Base-by-base conservation (phyloP, 192 early-diverging fungal species). In the Coemansia sp. region DNA sequence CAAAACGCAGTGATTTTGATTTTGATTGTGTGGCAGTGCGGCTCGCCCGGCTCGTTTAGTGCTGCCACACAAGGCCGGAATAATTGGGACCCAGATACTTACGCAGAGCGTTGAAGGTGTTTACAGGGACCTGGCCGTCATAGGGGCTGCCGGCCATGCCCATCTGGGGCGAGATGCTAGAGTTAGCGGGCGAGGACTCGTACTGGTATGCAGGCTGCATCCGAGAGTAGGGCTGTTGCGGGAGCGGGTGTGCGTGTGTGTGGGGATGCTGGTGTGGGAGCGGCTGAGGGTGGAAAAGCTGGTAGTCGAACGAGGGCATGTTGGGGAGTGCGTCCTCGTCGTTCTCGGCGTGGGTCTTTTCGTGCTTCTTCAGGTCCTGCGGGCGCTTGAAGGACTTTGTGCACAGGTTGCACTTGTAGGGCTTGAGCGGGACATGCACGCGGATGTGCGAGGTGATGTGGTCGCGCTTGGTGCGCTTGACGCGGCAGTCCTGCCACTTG, bases 361-460 rank as follows among this genome's bases (percentile, higher is more conserved):
- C 89, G 69, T 96, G 94, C 65, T 96, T 96, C 67, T 89, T 92
- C 62, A 96, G 67, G 64, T 96, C 94, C 79, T 96, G 94, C 10
- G 90, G 90, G n/a, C 92, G 81, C 75, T 96, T 96, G 73, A 94
- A 96, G 6, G 85, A 62, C 60, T 93, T 91, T 25, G 73, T 60
- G 70, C 92, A 94, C 36, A 89, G 88, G 40, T 59, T 50, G 73
- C 95, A 98, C 24, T 72, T 69, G 72, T 92, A 83, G 7, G 95
- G 95, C 73, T 95, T 95, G 17, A 92, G 81, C 7, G 90, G 84
- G 5, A 98, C 84, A 64, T 98, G 95, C 36, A 94, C 87, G 46
- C 93, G 80, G 53, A 96, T 71, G 58, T 98, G 95, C n/a, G 86
- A 89, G n/a, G 94, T 98, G 40, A 97, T 88, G 64, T 98, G 95